Base-by-base conservation (phyloP, 306 rosid genomes). In the Cicer yamashitae region DNA sequence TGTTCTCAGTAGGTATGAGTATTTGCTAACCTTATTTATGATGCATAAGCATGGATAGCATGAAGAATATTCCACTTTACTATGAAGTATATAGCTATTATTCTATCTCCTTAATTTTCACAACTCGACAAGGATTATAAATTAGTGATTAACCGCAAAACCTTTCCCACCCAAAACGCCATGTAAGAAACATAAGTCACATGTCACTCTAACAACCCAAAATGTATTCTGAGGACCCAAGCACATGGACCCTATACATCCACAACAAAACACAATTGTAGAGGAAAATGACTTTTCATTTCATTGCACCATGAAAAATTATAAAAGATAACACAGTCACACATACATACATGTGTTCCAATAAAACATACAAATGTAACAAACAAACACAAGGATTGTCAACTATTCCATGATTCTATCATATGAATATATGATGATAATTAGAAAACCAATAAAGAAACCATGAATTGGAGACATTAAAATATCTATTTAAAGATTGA, bases 381-480 rank as follows among this genome's bases (percentile, higher is more conserved):
- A 22, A 22, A 65, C 25, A 81, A 59, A 37, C 61, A 39, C 12
- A 57, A 59, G 53, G 44, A 70, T 38, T 30, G 71, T 39, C 77
- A 69, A 77, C 64, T 39, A 41, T 56, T 67, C 38, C 11, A 69
- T 34, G n/a, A 41, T 56, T 67, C 38, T 30, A 69, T n/a, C 17
- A 66, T 70, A 73, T n/a, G n/a, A n/a, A n/a, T n/a, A n/a, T n/a
- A n/a, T 30, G 22, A 50, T 18, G 64, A 52, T 25, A 57, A 73
- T 43, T 62, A 63, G 25, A n/a, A 43, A 73, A 67, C 78, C 18
- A 46, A 17, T 20, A 46, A 77, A 70, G 43, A 71, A 56, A 22
- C 10, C 14, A 69, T 5, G 0, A 30, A 30, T 0, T 30, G 25
- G 60, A 53, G 58, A 78, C 7, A 75, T 8, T 44, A 34, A 6